phyloP scores from a whole-genome alignment of 306 rosid genomes.

The Vigna angularis region DNA sequence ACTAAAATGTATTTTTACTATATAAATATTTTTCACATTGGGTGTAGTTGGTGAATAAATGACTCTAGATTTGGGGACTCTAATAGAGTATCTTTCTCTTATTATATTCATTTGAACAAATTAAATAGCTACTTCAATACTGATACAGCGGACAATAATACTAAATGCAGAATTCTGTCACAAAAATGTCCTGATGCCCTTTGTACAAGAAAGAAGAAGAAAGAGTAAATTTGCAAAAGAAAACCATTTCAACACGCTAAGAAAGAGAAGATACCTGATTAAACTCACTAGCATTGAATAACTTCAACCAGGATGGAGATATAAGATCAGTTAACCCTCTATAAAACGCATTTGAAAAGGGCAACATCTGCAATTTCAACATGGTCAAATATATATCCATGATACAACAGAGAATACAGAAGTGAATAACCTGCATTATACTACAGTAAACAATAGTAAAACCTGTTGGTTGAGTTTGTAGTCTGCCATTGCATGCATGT shows the following conservation, averaged over 20 bases:
- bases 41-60: conserved; percentile 14
- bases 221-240: conserved; percentile 29
- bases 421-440: conserved; percentile 38
- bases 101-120: conserved; percentile 30
- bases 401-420: conserved; percentile 20
- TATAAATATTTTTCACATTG: background rate
- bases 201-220: conserved; percentile 20
- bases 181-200: conserved; percentile 17
- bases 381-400: conserved; percentile 40
- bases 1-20: conserved; percentile 23
- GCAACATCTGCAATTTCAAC: conserved; percentile 76
- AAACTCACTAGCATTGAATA: conserved; percentile 92
- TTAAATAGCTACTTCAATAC: conserved; percentile 27
- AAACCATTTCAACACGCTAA: conserved; percentile 30
- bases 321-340: conserved; percentile 92
- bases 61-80: conserved; percentile 25
- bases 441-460: conserved; percentile 40
- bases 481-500: conserved; percentile 95
- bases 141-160: conserved; percentile 9
- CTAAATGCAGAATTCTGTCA: conserved; percentile 19
- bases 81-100: conserved; percentile 13
- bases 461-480: conserved; percentile 98
- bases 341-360: conserved; percentile 87
- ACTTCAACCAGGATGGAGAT: conserved; percentile 95
- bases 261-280: conserved; percentile 78